Conservation (phyloP, 768 basidiomycete genomes). For the Boletus rufocinnamomeus region DNA sequence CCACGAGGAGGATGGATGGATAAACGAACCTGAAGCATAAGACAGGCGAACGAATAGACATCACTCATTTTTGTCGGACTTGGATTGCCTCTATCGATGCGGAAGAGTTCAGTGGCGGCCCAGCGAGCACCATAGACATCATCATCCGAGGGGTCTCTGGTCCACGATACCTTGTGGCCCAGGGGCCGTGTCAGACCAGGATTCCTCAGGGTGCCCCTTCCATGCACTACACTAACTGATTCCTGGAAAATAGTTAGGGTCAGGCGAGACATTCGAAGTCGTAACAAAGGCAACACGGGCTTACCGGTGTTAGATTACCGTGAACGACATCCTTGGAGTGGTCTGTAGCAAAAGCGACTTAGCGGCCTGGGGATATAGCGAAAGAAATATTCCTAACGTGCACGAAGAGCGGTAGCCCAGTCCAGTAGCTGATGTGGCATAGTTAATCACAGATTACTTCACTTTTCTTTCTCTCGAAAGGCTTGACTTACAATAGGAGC, state of each 20-base stretch:
- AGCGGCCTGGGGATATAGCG: neutral
- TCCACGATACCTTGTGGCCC: too few relatives aligned
- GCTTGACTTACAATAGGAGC: conserved; percentile 6
- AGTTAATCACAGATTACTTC: neutral
- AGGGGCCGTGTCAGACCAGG: neutral
- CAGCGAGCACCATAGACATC: conserved; percentile 12
- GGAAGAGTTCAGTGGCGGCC: conserved; percentile 16
- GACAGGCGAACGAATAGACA: conserved; percentile 18
- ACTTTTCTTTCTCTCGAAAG: neutral
- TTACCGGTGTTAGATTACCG: conserved; percentile 14
- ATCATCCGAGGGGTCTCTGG: neutral
- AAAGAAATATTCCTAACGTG: neutral
- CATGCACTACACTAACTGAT: neutral
- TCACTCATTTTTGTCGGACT: conserved; percentile 16
- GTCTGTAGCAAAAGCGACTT: neutral
- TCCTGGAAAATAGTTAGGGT: neutral
- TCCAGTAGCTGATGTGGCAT: neutral
- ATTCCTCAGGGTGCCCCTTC: conserved; percentile 3
- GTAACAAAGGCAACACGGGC: neutral
- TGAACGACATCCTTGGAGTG: conserved; percentile 1
- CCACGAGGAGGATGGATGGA: neutral
- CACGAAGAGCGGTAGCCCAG: conserved; percentile 10
- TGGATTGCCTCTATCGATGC: neutral
- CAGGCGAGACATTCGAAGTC: neutral
- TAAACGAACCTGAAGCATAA: conserved; percentile 18